Percentiles rank a stretch among this genome's conserved stretches.
These are phyloP conservation scores for Cyberlindnera meyerae DNA, from an alignment of 805 yeast species.

Conservation along the genomic window DNA sequence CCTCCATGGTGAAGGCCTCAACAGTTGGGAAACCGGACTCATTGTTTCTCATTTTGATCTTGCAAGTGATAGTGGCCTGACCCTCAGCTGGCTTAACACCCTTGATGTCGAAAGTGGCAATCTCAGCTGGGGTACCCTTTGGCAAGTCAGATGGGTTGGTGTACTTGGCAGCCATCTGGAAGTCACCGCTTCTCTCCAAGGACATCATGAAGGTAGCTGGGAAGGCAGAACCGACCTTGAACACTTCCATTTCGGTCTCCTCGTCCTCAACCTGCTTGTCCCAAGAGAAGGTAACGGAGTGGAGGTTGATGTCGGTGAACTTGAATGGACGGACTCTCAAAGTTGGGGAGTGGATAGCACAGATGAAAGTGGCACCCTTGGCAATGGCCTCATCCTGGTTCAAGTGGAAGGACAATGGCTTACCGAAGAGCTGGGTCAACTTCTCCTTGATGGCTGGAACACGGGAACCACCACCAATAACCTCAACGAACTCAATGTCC, in stretches of 20 bases:
- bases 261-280: slow-evolving; percentile 88
- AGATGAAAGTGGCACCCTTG: slow-evolving; percentile 97
- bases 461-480: slow-evolving; percentile 98
- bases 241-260: slow-evolving; percentile 87
- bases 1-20: slow-evolving; percentile 93
- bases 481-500: slow-evolving; percentile 87
- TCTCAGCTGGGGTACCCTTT: slow-evolving; percentile 52
- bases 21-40: slow-evolving; percentile 93
- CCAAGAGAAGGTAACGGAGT: slow-evolving; percentile 94
- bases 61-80: slow-evolving; percentile 73
- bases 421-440: slow-evolving; percentile 75
- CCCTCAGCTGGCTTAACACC: slow-evolving; percentile 83
- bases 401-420: slow-evolving; percentile 85
- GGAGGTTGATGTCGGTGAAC: slow-evolving; percentile 90
- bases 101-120: slow-evolving; percentile 80
- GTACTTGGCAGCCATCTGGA: slow-evolving; percentile 80
- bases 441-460: slow-evolving; percentile 88
- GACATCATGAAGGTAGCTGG: slow-evolving; percentile 97
- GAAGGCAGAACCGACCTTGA: slow-evolving; percentile 88
- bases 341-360: slow-evolving; percentile 99
- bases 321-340: slow-evolving; percentile 98
- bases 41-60: slow-evolving; percentile 93
- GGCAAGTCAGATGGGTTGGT: slow-evolving; percentile 73
- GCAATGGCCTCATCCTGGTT: slow-evolving; percentile 99
- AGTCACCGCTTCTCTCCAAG: slow-evolving; percentile 85